Conservation (phyloP, 306 rosid genomes). For the Urtica urens region DNA sequence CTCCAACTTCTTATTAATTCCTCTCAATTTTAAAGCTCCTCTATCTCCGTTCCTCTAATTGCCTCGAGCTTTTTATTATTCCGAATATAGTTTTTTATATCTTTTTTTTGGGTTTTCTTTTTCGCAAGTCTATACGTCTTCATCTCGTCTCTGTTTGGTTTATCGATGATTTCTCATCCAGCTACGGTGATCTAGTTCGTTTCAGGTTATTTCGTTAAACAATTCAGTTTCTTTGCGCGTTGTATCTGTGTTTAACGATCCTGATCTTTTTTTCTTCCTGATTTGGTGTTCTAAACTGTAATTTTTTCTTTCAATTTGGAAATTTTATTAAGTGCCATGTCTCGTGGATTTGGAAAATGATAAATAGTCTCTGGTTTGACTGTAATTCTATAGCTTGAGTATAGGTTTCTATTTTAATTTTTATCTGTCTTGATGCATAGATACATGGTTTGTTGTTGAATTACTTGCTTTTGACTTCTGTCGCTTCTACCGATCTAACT, state of each 20-base stretch:
- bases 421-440: neutral
- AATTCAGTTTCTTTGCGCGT: too few species aligned
- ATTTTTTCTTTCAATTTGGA: conserved; percentile 9
- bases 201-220: too few species aligned
- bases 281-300: conserved; percentile 24
- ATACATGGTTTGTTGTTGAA: neutral
- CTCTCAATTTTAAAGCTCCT: neutral
- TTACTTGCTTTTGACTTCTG: conserved; percentile 1
- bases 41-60: conserved; percentile 14
- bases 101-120: conserved; percentile 10
- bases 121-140: conserved; percentile 3
- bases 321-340: neutral
- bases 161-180: too few species aligned
- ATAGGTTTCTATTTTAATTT: too few species aligned
- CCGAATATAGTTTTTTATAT: neutral
- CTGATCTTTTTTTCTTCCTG: conserved; percentile 5
- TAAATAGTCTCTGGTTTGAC: neutral
- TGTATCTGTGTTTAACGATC: too few species aligned
- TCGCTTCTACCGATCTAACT: neutral
- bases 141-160: conserved; percentile 10
- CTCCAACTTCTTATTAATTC: neutral
- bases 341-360: neutral
- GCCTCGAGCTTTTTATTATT: conserved; percentile 2
- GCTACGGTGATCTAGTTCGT: too few species aligned
- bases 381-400: conserved; percentile 1